Conservation (phyloP, 164 flowering plant species). For the Malania oleifera region DNA sequence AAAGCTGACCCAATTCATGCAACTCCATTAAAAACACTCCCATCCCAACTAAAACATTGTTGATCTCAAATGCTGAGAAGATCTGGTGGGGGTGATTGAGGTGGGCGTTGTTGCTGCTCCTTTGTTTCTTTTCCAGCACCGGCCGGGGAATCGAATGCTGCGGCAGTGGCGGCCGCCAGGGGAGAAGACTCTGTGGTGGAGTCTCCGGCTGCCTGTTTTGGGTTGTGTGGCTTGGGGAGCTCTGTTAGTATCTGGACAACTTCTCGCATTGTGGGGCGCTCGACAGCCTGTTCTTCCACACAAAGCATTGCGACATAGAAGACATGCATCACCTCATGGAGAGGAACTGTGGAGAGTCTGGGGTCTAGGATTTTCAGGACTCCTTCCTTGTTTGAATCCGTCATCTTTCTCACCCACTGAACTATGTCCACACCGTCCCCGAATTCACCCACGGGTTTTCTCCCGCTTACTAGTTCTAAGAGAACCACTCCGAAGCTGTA, state of each 20-base stretch:
- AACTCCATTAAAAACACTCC: conserved; percentile 8
- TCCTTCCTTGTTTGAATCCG: conserved; percentile 79
- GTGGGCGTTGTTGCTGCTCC: conserved; percentile 29
- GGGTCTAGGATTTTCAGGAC: conserved; percentile 76
- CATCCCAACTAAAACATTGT: background rate
- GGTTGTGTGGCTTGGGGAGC: conserved; percentile 50
- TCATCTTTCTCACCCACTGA: conserved; percentile 92
- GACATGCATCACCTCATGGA: conserved; percentile 87
- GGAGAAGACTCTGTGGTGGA: conserved; percentile 35
- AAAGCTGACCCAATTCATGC: conserved; percentile 24
- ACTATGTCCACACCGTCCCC: conserved; percentile 99
- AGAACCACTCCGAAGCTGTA: conserved; percentile 97
- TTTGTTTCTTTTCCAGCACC: conserved; percentile 25
- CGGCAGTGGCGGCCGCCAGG: conserved; percentile 17
- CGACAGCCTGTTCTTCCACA: conserved; percentile 92
- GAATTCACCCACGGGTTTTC: conserved; percentile 95
- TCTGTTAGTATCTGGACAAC: conserved; percentile 91
- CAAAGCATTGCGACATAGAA: conserved; percentile 97
- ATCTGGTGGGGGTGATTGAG: conserved; percentile 65
- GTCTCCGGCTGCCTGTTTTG: conserved; percentile 38
- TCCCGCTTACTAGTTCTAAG: conserved; percentile 73
- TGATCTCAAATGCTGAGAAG: conserved; percentile 73
- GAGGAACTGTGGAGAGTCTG: conserved; percentile 72
- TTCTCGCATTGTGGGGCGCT: conserved; percentile 96
- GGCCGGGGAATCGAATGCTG: conserved; percentile 26